Evolutionary conservation across 1,284 basidiomycete genomes (phyloP).

Genomic region (Cutaneotrichosporon sp.): DNA sequence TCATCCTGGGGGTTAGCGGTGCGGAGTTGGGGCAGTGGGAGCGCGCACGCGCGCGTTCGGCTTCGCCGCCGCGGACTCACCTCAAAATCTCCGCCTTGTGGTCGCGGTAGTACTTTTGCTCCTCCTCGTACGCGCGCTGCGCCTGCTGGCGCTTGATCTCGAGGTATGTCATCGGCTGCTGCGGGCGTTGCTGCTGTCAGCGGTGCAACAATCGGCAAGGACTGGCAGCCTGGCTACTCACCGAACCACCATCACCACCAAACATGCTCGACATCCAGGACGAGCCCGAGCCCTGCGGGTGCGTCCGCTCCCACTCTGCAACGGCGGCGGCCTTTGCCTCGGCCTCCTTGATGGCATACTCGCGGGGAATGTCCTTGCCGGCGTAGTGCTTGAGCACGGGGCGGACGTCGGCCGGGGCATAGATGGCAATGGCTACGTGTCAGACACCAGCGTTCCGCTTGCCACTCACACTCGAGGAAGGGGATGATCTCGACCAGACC

Average conservation of each 20-base stretch:
- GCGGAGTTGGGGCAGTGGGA: background rate
- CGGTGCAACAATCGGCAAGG: conserved; percentile 33
- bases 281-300: conserved; percentile 41
- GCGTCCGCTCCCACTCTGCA: conserved; percentile 72
- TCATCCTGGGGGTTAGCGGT: conserved; percentile 41
- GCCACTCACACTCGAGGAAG: conserved; percentile 85
- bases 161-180: conserved; percentile 71
- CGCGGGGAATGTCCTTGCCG: conserved; percentile 80
- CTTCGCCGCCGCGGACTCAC: conserved; percentile 26
- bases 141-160: conserved; percentile 85
- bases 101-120: conserved; percentile 77
- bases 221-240: conserved; percentile 3
- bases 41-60: background rate
- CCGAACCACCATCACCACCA: conserved; percentile 50
- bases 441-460: conserved; percentile 33
- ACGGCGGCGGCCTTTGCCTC: conserved; percentile 70
- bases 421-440: conserved; percentile 82
- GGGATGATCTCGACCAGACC: conserved; percentile 88
- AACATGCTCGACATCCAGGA: conserved; percentile 58
- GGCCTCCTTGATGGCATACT: conserved; percentile 82
- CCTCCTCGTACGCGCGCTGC: conserved; percentile 74
- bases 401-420: conserved; percentile 76
- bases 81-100: conserved; percentile 77
- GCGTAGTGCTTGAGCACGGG: conserved; percentile 78
- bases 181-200: conserved; percentile 26